phyloP scores from a whole-genome alignment of 1,139 yeast species.

The Candida sanyaensis region DNA sequence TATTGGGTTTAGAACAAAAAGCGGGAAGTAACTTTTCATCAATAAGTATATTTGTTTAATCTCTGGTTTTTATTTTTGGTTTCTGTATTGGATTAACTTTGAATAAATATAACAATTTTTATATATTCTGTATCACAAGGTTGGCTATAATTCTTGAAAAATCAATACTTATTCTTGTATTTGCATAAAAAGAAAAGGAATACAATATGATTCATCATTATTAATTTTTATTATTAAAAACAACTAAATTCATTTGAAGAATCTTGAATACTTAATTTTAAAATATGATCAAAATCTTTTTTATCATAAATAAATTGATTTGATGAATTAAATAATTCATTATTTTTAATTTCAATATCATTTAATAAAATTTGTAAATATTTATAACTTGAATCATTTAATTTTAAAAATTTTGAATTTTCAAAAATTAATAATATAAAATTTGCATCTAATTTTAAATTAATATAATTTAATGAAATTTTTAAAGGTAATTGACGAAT shows the following conservation, averaged over 20 bases:
- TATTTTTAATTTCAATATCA: slow-evolving; percentile 30
- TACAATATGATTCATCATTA: too few species aligned
- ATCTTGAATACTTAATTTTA: slow-evolving; percentile 31
- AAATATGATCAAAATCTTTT: slow-evolving; percentile 28
- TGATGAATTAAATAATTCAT: slow-evolving; percentile 16
- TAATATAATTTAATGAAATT: slow-evolving; percentile 18
- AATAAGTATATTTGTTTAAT: too few species aligned
- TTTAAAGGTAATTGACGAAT: slow-evolving; percentile 23
- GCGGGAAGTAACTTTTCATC: too few species aligned
- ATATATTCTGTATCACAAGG: too few species aligned
- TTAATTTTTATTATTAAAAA: too few species aligned
- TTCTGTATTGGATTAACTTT: too few species aligned
- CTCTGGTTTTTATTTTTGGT: too few species aligned
- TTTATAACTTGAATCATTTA: slow-evolving; percentile 40
- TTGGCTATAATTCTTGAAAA: too few species aligned
- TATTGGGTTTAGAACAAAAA: too few species aligned
- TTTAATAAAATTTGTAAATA: slow-evolving; percentile 36
- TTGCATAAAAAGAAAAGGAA: too few species aligned
- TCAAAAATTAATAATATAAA: slow-evolving; percentile 46
- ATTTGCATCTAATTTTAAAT: slow-evolving; percentile 39
- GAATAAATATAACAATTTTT: too few species aligned
- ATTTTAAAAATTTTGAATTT: slow-evolving; percentile 32
- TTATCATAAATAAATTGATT: slow-evolving; percentile 18
- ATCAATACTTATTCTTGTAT: too few species aligned
- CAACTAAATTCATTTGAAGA: slow-evolving; percentile 36